These are phyloP conservation scores for Aspergillus coremiiformis DNA, from an alignment of 495 filamentous ascomycete genomes.

Conservation along the genomic window DNA sequence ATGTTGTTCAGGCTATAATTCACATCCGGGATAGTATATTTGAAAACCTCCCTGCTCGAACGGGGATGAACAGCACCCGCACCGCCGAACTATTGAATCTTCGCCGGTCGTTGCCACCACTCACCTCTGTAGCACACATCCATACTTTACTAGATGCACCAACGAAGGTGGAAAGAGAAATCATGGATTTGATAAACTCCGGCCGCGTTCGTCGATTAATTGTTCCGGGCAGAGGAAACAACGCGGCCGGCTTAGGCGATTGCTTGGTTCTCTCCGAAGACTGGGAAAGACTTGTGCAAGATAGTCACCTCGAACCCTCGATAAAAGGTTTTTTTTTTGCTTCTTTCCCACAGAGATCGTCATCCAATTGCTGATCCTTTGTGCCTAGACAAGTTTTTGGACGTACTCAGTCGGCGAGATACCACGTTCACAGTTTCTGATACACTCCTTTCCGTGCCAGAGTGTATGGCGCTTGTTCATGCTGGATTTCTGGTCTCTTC, in stretches of 20 bases:
- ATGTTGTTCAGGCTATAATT: slow-evolving; percentile 57
- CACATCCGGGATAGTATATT: slow-evolving; percentile 62
- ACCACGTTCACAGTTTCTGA: slow-evolving; percentile 44
- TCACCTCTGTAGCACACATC: slow-evolving; percentile 65
- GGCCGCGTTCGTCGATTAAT: slow-evolving; percentile 60
- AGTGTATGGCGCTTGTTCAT: slow-evolving; percentile 53
- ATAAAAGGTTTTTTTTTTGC: slow-evolving; percentile 37
- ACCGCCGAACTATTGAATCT: slow-evolving; percentile 66
- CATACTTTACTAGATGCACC: slow-evolving; percentile 58
- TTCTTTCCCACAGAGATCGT: no score
- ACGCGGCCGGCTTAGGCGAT: slow-evolving; percentile 57
- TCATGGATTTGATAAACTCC: slow-evolving; percentile 51
- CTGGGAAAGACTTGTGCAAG: slow-evolving; percentile 50
- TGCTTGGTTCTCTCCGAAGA: slow-evolving; percentile 58
- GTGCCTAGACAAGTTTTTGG: slow-evolving; percentile 44
- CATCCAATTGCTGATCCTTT: background rate
- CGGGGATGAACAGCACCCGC: slow-evolving; percentile 68
- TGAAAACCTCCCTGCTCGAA: slow-evolving; percentile 53
- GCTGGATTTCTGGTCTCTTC: slow-evolving; percentile 65
- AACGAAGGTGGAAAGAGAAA: slow-evolving; percentile 66
- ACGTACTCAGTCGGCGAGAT: slow-evolving; percentile 48
- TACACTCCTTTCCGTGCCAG: slow-evolving; percentile 40
- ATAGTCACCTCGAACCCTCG: slow-evolving; percentile 35
- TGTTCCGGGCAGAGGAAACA: slow-evolving; percentile 56
- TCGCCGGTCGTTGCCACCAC: slow-evolving; percentile 56